A percentile compares a stretch with the other conserved stretches of the same genome.
Conservation (phyloP, 2,329 filamentous ascomycete species). For the Thielaviopsis musarum region DNA sequence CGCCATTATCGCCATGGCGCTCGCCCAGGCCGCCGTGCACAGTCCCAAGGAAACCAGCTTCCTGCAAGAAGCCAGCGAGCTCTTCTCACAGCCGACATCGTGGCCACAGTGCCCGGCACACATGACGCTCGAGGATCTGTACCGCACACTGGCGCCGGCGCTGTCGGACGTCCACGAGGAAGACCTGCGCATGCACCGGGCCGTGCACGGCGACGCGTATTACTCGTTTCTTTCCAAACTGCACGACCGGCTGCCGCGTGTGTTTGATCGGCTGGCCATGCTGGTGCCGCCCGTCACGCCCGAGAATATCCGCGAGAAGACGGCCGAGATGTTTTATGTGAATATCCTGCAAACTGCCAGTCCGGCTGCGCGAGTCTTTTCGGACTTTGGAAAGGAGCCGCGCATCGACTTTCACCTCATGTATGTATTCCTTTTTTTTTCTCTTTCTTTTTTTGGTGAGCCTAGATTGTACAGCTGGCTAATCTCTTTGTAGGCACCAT, state of each 20-base stretch:
- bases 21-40: constrained; percentile 64
- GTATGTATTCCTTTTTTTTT: constrained; percentile 20
- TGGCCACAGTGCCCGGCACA: constrained; percentile 18
- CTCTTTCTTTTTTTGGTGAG: neutral
- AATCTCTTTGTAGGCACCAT: constrained; percentile 43
- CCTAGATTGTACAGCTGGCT: too few relatives aligned
- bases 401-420: constrained; percentile 70
- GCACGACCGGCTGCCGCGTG: constrained; percentile 46
- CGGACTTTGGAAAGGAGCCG: constrained; percentile 46
- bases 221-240: neutral
- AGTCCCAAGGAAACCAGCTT: constrained; percentile 35
- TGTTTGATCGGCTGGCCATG: constrained; percentile 42
- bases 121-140: constrained; percentile 35
- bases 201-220: constrained; percentile 25
- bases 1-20: constrained; percentile 60
- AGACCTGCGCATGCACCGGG: neutral
- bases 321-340: constrained; percentile 43
- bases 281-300: constrained; percentile 45
- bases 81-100: constrained; percentile 16
- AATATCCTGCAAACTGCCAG: constrained; percentile 32
- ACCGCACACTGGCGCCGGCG: neutral
- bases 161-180: neutral
- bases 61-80: constrained; percentile 35
- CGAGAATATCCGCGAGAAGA: constrained; percentile 37
- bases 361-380: constrained; percentile 33